Percentiles rank a stretch among this genome's conserved stretches.
These are phyloP conservation scores for Lasiodiplodia sp. DNA, from an alignment of 2,329 filamentous ascomycete genomes.

Conservation along the genomic window DNA sequence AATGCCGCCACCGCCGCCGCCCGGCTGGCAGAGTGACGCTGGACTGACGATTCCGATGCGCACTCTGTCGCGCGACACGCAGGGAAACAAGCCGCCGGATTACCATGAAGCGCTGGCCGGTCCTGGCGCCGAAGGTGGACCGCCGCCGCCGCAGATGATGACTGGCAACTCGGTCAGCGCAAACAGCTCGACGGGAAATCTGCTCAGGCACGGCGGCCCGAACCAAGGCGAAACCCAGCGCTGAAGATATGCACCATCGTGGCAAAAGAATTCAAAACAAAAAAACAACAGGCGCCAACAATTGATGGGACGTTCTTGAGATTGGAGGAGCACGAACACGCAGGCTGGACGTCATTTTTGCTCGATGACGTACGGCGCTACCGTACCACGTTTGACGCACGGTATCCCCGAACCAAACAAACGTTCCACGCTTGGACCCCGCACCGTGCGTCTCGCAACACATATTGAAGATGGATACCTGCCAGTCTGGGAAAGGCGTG, in stretches of 20 bases:
- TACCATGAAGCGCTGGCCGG: slow-evolving; percentile 41
- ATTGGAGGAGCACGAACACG: background rate
- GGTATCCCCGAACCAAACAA: background rate
- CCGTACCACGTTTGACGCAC: background rate
- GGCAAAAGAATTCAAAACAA: background rate
- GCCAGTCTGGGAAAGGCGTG: background rate
- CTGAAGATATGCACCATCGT: background rate
- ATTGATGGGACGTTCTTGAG: background rate
- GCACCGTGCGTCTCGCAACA: background rate
- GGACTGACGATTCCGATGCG: slow-evolving; percentile 46
- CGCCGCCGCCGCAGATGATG: background rate
- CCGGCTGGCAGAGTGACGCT: background rate
- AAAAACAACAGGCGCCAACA: background rate
- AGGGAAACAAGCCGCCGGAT: slow-evolving; percentile 48
- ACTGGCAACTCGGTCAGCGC: background rate
- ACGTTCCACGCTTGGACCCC: background rate
- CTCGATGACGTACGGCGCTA: background rate
- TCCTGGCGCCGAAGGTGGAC: background rate
- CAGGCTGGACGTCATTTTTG: background rate
- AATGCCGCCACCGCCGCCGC: background rate
- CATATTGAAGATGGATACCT: background rate
- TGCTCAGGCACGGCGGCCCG: slow-evolving; percentile 16
- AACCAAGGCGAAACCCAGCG: background rate
- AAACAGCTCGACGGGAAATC: slow-evolving; percentile 25
- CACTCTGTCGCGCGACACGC: slow-evolving; percentile 47